These are phyloP conservation scores for Sporothrix schenckii DNA, from an alignment of 2,329 filamentous ascomycete genomes.

Conservation along the genomic window DNA sequence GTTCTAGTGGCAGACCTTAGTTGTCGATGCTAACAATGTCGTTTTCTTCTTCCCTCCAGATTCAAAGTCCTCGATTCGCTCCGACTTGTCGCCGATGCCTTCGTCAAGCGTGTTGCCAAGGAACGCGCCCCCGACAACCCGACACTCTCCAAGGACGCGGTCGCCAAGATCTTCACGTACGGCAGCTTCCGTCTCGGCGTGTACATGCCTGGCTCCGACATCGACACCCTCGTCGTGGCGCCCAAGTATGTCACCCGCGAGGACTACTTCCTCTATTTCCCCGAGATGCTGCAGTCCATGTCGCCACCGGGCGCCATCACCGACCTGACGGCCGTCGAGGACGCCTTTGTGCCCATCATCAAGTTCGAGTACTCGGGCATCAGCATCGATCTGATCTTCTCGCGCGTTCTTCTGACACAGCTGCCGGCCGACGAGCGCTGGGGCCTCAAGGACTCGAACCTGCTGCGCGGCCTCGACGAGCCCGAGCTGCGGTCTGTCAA, in stretches of 20 bases:
- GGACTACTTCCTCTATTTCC: slow-evolving; percentile 91
- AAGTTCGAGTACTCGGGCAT: slow-evolving; percentile 91
- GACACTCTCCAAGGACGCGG: slow-evolving; percentile 77
- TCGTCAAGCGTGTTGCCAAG: slow-evolving; percentile 78
- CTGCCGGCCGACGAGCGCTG: slow-evolving; percentile 69
- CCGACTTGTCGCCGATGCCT: slow-evolving; percentile 79
- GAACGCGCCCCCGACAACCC: slow-evolving; percentile 72
- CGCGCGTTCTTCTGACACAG: slow-evolving; percentile 70
- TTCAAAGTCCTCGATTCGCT: slow-evolving; percentile 74
- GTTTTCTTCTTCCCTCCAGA: slow-evolving; percentile 47
- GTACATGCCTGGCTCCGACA: slow-evolving; percentile 93
- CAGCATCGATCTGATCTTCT: slow-evolving; percentile 92
- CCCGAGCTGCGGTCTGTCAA: slow-evolving; percentile 87
- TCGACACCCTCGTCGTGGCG: slow-evolving; percentile 90
- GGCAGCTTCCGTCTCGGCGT: slow-evolving; percentile 95
- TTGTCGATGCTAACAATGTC: neutral
- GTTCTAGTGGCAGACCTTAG: neutral
- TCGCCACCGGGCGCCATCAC: slow-evolving; percentile 77
- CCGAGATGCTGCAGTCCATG: slow-evolving; percentile 75
- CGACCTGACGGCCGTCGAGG: slow-evolving; percentile 81
- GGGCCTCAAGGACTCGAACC: slow-evolving; percentile 77
- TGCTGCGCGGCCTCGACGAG: slow-evolving; percentile 84
- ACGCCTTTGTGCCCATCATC: slow-evolving; percentile 95
- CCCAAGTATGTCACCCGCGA: slow-evolving; percentile 86
- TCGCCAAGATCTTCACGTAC: slow-evolving; percentile 93